Evolutionary conservation across 108 stramenopile genomes (phyloP), one percentile per base, ranked within the genome.

Genomic region (Fragilariopsis cylindrus): DNA sequence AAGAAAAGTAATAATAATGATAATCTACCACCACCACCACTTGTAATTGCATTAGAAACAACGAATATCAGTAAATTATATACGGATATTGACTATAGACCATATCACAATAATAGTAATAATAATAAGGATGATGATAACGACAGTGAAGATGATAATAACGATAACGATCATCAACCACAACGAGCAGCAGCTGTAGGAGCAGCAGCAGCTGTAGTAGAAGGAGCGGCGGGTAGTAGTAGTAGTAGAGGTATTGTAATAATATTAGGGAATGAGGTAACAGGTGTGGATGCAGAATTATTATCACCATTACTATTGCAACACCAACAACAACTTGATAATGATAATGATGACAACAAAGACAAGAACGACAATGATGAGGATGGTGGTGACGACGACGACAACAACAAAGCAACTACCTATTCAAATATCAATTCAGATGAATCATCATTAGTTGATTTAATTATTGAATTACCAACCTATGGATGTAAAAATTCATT

Each of bases 201-300:
- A 19, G 19, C 0, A 19, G 19, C 19, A 19, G 19, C 19, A 19
- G 30, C 0, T 2, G 0, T 0, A n/a, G 9, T 13, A n/a, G 12
- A 41, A 12, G 9, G 12, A 44, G 12, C 9, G 1, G 12, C 42
- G 11, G 30, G 1, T 65, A 39, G 15, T 44, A 13, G 1, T 65
- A 39, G 15, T 44, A 13, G 49, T 16, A 11, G 44, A 5, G 88
- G 89, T 48, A 78, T 84, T 54, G 86, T 81, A 3, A 77, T 96
- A 69, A 81, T 96, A 7, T 72, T 96, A 0, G 96, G 96, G 8
- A 96, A 96, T 64, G 96, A 96, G 80, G 91, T 96, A 44, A 94
- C 87, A 18, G 81, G 81, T 3, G 78, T 81, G 7, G 81, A 77
- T 69, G 65, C 67, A 7, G 46, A 58, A 39, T 13, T 79, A 4